Base-by-base conservation (phyloP, 75 land plant species). In the Sequoia sempervirens region DNA sequence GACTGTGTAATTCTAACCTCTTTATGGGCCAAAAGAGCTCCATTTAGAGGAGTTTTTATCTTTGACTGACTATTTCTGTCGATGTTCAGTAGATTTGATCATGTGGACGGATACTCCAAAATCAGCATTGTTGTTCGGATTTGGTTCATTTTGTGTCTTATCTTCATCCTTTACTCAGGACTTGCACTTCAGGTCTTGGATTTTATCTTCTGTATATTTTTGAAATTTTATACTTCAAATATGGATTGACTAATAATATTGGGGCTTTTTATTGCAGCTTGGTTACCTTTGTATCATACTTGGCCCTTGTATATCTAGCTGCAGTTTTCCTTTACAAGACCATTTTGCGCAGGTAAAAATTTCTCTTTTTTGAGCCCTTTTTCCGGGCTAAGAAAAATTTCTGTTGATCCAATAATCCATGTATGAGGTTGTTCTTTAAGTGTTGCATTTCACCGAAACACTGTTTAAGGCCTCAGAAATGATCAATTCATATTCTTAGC, bases 71-170 rank as follows among this genome's bases (percentile, higher is more conserved):
- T 4, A 36, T 32, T 18, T 80, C 40, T 36, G 40, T 5, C 30
- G 82, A 18, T 80, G 8, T 84, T 61, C 95, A 96, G 98, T 91
- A 84, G 97, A 96, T 85, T 82, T 96, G 80, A 84, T 96, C 30
- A 93, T 96, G 98, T 96, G 98, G 98, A 89, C 87, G 82, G 97
- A 96, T 73, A 83, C 91, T 73, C 88, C 98, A 12, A 93, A 82
- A 87, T 91, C 98, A 17, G 92, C 95, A 81, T 86, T 96, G 13
- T 76, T 92, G 14, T 96, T 96, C 74, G 97, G 97, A 72, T 73
- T 89, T 54, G 97, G 98, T 64, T 85, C 93, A 46, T 95, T 96
- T 68, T 75, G 86, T n/a, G 85, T 96, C 17, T 45, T 96, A 37
- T 95, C 98, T 53, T 88, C 93, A 28, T 93, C 97, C 12, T 95